These are phyloP conservation scores for Zygnema cylindricum DNA, from an alignment of 139 green algal species.

Conservation along the genomic window DNA sequence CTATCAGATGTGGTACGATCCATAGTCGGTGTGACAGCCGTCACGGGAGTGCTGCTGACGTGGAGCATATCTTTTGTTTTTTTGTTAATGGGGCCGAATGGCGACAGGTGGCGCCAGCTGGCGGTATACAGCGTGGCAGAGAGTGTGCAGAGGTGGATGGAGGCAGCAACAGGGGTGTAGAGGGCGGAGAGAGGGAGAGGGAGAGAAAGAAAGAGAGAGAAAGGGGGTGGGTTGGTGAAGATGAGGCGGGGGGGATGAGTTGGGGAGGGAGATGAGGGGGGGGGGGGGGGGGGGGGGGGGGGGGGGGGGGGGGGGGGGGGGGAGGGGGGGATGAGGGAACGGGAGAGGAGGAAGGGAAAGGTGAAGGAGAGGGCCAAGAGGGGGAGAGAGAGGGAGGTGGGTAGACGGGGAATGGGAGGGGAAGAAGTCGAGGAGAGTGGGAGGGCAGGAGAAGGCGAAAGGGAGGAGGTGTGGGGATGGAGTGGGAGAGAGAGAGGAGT, in stretches of 20 bases:
- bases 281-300: too few species aligned
- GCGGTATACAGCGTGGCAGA: too few species aligned
- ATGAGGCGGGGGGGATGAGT: neutral
- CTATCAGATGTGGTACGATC: too few species aligned
- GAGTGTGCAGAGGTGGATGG: neutral
- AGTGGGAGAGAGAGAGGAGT: neutral
- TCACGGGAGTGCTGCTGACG: too few species aligned
- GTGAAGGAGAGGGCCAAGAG: neutral
- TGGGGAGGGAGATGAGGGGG: neutral
- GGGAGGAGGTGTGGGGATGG: neutral
- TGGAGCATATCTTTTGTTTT: too few species aligned
- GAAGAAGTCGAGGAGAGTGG: neutral
- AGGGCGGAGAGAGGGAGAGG: neutral
- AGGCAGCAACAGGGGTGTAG: neutral
- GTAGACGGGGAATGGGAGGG: neutral
- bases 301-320: too few species aligned
- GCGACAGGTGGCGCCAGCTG: too few species aligned
- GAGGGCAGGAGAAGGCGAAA: neutral
- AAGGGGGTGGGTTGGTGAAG: neutral
- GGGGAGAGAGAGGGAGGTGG: too few species aligned
- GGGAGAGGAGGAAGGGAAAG: neutral
- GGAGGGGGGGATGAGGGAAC: neutral
- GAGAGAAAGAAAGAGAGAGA: neutral
- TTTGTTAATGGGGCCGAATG: too few species aligned
- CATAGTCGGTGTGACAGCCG: too few species aligned